These are phyloP conservation scores for Scedosporium boydii DNA, from an alignment of 2,329 filamentous ascomycete species.

Conservation along the genomic window DNA sequence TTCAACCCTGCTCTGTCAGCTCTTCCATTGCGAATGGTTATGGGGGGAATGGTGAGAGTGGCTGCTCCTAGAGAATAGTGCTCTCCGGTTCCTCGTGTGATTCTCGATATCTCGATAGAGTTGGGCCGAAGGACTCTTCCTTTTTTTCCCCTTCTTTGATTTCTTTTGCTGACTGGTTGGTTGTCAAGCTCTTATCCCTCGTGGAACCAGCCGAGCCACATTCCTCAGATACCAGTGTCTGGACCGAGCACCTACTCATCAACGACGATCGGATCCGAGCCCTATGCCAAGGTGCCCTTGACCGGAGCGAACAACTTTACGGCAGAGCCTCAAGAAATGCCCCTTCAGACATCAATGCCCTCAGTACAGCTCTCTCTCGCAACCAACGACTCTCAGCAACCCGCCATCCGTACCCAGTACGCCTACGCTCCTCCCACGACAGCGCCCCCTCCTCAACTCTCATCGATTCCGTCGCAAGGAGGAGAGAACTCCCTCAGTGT, in stretches of 20 bases:
- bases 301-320: constrained; percentile 37
- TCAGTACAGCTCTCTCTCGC: constrained; percentile 41
- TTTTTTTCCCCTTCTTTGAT: neutral
- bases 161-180: neutral
- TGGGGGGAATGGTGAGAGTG: too few relatives aligned
- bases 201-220: constrained; percentile 39
- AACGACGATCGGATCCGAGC: constrained; percentile 37
- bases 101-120: too few relatives aligned
- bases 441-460: constrained; percentile 36
- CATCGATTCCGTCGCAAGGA: constrained; percentile 27
- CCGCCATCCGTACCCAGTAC: constrained; percentile 43
- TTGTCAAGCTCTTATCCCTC: constrained; percentile 42
- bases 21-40: too few relatives aligned
- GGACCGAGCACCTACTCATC: constrained; percentile 38
- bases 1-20: neutral
- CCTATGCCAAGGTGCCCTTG: constrained; percentile 44
- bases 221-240: constrained; percentile 39
- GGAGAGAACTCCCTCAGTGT: constrained; percentile 40
- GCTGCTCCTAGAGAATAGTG: too few relatives aligned
- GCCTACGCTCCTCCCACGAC: constrained; percentile 43
- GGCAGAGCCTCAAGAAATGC: constrained; percentile 43
- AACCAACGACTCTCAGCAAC: constrained; percentile 36
- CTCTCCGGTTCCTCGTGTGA: too few relatives aligned
- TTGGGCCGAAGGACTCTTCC: too few relatives aligned
- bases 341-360: constrained; percentile 33